Conservation (phyloP, 2,329 filamentous ascomycete species). For the Pseudogymnoascus sp. region DNA sequence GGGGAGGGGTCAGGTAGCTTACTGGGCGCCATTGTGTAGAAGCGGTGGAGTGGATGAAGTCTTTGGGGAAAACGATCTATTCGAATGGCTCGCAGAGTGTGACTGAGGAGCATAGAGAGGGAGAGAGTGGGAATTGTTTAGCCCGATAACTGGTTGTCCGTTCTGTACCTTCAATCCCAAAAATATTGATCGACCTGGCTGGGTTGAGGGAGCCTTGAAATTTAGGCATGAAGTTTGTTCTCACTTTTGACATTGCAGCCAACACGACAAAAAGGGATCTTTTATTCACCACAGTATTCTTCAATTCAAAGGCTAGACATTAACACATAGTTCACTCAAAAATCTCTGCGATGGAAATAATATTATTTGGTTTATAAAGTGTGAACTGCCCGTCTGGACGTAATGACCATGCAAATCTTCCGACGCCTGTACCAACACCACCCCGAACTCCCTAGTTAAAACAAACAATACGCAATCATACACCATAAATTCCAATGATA, state of each 20-base stretch:
- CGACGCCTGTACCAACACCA: background rate
- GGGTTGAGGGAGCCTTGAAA: background rate
- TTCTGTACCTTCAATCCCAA: background rate
- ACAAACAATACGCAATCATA: background rate
- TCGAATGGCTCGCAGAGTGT: constrained; percentile 19
- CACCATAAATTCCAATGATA: background rate
- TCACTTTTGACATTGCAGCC: background rate
- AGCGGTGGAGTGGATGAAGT: constrained; percentile 13
- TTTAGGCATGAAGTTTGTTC: background rate
- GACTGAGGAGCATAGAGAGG: constrained; percentile 21
- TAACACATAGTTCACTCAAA: background rate
- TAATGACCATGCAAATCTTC: background rate
- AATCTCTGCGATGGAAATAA: background rate
- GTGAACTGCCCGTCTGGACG: background rate
- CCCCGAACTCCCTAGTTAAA: constrained; percentile 5
- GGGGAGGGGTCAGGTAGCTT: constrained; percentile 15
- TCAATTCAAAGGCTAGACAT: background rate
- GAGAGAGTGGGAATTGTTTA: constrained; percentile 2
- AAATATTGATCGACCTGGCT: constrained; percentile 5
- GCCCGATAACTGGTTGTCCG: background rate
- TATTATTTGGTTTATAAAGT: constrained; percentile 9
- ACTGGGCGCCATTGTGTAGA: constrained; percentile 30
- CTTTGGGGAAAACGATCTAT: constrained; percentile 19
- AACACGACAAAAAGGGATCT: background rate
- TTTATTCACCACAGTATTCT: background rate